Conservation (phyloP, 2,329 filamentous ascomycete species). For the Zasmidium cellare region DNA sequence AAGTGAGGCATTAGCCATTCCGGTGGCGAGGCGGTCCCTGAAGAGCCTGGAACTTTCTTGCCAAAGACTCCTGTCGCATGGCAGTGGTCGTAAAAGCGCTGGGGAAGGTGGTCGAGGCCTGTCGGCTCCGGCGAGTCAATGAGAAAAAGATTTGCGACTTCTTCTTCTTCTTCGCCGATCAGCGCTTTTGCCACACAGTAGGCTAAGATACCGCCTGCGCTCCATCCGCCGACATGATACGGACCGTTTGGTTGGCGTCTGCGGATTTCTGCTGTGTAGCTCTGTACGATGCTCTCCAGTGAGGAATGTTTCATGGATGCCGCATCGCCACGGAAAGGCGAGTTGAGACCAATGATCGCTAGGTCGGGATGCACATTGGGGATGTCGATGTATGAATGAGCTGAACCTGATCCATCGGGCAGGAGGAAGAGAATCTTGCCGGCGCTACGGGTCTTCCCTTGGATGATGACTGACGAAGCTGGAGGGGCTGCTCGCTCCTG, state of each 20-base stretch:
- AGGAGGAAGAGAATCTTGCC: slow-evolving; percentile 23
- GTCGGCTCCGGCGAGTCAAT: slow-evolving; percentile 33
- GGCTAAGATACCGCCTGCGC: slow-evolving; percentile 70
- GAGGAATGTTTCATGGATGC: slow-evolving; percentile 1
- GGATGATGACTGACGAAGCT: too few species aligned
- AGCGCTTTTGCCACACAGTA: slow-evolving; percentile 39
- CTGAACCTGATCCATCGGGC: slow-evolving; percentile 49
- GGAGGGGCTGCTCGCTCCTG: too few species aligned
- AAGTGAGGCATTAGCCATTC: slow-evolving; percentile 55
- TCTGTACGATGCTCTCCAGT: slow-evolving; percentile 3
- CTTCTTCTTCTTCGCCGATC: slow-evolving; percentile 21
- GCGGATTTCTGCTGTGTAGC: slow-evolving; percentile 22
- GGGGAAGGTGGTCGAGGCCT: slow-evolving; percentile 63
- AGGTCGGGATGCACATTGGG: slow-evolving; percentile 40
- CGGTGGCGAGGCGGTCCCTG: slow-evolving; percentile 35
- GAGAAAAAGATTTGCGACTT: slow-evolving; percentile 29
- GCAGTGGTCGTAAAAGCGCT: slow-evolving; percentile 52
- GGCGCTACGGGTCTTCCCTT: too few species aligned
- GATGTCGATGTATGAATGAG: slow-evolving; percentile 47
- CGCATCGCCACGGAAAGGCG: slow-evolving; percentile 11
- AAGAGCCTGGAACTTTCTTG: too few species aligned
- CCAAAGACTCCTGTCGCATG: slow-evolving; percentile 50
- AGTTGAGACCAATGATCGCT: slow-evolving; percentile 16
- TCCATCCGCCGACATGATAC: slow-evolving; percentile 72
- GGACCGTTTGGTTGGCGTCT: slow-evolving; percentile 51